These are phyloP conservation scores for Aspergillus neotritici DNA, from an alignment of 2,329 filamentous ascomycete genomes.

Conservation along the genomic window DNA sequence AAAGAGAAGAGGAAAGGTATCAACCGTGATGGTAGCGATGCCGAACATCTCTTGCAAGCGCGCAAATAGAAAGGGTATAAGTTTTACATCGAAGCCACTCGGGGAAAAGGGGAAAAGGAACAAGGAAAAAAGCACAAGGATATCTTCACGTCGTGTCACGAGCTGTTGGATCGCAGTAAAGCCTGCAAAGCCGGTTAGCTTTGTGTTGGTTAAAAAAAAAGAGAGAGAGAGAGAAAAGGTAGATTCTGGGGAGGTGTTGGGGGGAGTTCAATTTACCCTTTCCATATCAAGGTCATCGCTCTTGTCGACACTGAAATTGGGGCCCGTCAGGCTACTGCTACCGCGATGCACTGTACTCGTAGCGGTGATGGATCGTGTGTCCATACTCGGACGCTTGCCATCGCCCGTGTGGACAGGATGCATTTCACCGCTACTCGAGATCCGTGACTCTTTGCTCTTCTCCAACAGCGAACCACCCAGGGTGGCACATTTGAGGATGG, in stretches of 20 bases:
- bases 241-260: constrained; percentile 1
- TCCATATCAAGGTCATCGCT: constrained; percentile 57
- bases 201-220: constrained; percentile 17
- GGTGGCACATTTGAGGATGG: constrained; percentile 92
- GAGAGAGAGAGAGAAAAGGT: constrained; percentile 6
- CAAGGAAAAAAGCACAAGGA: constrained; percentile 21
- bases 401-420: constrained; percentile 30
- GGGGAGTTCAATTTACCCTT: constrained; percentile 41
- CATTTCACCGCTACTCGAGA: constrained; percentile 37
- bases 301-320: constrained; percentile 56
- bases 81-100: constrained; percentile 24
- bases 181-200: constrained; percentile 21
- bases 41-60: constrained; percentile 19
- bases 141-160: constrained; percentile 30
- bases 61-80: constrained; percentile 23
- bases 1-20: constrained; percentile 7
- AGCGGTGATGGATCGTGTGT: constrained; percentile 64
- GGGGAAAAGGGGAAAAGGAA: constrained; percentile 16
- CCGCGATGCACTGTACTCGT: constrained; percentile 53
- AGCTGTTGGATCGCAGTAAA: constrained; percentile 47
- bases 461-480: constrained; percentile 55
- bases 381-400: constrained; percentile 50
- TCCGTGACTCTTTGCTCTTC: constrained; percentile 40
- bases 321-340: constrained; percentile 57
- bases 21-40: constrained; percentile 7